These are phyloP conservation scores for Saccharomycopsis capsularis DNA, from an alignment of 805 yeast species.

Conservation along the genomic window DNA sequence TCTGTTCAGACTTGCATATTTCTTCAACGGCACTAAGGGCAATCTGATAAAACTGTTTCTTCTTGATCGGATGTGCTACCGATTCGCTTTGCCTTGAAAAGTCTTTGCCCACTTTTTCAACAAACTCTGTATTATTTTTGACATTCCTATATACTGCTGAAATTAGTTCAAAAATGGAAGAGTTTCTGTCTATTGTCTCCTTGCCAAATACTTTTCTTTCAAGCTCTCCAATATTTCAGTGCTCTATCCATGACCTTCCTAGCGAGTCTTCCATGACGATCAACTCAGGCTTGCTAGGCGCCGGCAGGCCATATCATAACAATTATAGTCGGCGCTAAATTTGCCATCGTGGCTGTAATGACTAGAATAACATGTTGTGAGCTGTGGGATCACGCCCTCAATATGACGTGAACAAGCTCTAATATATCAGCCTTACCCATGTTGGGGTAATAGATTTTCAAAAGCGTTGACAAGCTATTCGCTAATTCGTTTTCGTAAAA, in stretches of 20 bases:
- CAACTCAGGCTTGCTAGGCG: no score
- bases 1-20: background rate
- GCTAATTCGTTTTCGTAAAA: background rate
- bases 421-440: conserved; percentile 1
- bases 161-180: conserved; percentile 5
- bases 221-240: no score
- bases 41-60: background rate
- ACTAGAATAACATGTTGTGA: conserved; percentile 10
- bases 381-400: conserved; percentile 10
- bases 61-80: background rate
- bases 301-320: conserved; percentile 2
- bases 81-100: background rate
- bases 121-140: background rate
- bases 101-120: background rate
- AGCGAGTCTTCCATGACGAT: no score
- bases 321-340: no score
- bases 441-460: conserved; percentile 1
- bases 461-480: background rate
- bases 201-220: background rate
- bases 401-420: no score
- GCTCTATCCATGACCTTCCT: no score
- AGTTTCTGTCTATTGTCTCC: background rate
- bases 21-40: background rate
- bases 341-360: conserved; percentile 5
- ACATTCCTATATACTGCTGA: background rate